Base-by-base conservation (phyloP, 106 monocot species). In the Iris macrosiphon region DNA sequence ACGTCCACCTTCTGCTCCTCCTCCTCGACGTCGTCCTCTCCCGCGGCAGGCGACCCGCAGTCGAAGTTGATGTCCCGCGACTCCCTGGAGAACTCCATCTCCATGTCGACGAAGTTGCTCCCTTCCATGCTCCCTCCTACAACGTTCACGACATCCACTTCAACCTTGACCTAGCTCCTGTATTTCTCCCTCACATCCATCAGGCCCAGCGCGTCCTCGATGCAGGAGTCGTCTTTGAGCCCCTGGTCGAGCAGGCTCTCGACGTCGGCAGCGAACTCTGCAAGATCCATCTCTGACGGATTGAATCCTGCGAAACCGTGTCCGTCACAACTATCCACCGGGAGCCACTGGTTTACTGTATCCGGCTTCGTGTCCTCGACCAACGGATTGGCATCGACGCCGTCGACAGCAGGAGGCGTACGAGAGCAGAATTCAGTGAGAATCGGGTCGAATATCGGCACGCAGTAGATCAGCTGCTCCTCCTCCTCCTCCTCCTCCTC, bases 241-340 rank as follows among this genome's bases (percentile, higher is more conserved):
- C 68, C 85, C 4, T 52, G 53, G 0, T 79, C 89, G 32, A 95
- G 79, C 19, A 95, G 59, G 27, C 37, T 81, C 76, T 94, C 94
- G 53, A 94, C 72, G 48, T 94, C 84, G 12, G 85, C 72, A 0
- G 81, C 78, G 54, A 94, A 85, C 40, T 88, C 81, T 10, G 47
- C 81, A 16, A 84, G 72, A 16, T 83, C 93, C 43, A 80, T 57
- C 19, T 88, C 85, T 7, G n/a, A n/a, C 2, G 71, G 57, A 12
- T 63, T 55, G 41, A 81, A 65, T 19, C 74, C 80, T 4, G 57
- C 30, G 12, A 72, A 56, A 29, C 59, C 59, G n/a, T 74, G 41
- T 21, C 60, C 37, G 7, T 75, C 59, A 4, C 38, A 29, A 5
- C 16, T 12, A n/a, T 7, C 61, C 10, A 20, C 48, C 14, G 31